phyloP scores from a whole-genome alignment of 345 rosid species.

The Laguncularia racemosa region DNA sequence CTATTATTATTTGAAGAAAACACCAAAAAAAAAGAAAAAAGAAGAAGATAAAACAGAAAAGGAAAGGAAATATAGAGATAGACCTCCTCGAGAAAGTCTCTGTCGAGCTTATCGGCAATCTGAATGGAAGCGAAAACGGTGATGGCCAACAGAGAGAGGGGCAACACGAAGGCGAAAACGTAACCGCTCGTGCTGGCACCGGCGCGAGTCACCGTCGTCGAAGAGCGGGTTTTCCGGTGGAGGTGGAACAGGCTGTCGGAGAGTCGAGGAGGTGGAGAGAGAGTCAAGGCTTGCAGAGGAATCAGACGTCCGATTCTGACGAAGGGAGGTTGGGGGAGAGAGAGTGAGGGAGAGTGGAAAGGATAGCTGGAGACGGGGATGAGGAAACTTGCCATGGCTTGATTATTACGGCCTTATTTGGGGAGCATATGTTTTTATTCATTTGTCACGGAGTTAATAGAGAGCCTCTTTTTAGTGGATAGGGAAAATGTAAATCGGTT shows the following conservation, averaged over 20 bases:
- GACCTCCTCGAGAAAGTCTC: conserved; percentile 72
- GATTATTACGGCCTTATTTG: too few relatives aligned
- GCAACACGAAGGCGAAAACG: conserved; percentile 57
- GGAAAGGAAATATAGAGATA: conserved; percentile 6
- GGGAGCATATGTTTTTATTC: too few relatives aligned
- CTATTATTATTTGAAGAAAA: too few relatives aligned
- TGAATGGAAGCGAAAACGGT: conserved; percentile 57
- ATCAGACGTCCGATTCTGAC: not conserved
- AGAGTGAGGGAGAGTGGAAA: conserved; percentile 12
- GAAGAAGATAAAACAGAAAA: not conserved
- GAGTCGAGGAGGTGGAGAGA: conserved; percentile 10
- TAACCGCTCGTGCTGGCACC: conserved; percentile 55
- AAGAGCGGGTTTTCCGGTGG: conserved; percentile 21
- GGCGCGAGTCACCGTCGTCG: conserved; percentile 49
- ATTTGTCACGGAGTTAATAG: too few relatives aligned
- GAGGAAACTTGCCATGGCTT: too few relatives aligned
- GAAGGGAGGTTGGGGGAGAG: conserved; percentile 11
- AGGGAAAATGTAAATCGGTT: too few relatives aligned
- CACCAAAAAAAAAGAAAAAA: too few relatives aligned
- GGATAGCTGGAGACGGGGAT: too few relatives aligned
- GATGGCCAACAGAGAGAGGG: conserved; percentile 55
- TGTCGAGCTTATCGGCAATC: conserved; percentile 68
- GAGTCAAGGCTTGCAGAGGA: conserved; percentile 2
- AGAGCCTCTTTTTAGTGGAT: too few relatives aligned
- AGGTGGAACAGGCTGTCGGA: conserved; percentile 8